These are phyloP conservation scores for Didymosphaeria variabile DNA, from an alignment of 2,329 filamentous ascomycete genomes.

Conservation along the genomic window DNA sequence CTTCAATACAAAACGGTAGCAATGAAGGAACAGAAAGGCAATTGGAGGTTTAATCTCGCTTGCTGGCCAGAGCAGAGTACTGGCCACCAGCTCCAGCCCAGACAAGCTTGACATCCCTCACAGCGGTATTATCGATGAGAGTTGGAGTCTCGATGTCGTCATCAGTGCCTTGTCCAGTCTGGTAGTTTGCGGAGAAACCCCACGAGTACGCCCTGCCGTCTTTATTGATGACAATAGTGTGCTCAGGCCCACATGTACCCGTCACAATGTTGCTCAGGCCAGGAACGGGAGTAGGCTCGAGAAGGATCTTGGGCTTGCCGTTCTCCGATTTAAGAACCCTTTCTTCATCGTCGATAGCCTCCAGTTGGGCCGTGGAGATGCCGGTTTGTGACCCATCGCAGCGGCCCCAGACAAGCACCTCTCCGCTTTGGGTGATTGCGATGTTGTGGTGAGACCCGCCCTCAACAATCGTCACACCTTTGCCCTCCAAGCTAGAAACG, in stretches of 20 bases:
- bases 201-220: conserved; percentile 78
- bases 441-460: conserved; percentile 81
- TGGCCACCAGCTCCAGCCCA: conserved; percentile 90
- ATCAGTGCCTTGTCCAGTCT: conserved; percentile 79
- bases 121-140: conserved; percentile 83
- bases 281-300: conserved; percentile 69
- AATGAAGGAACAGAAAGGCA: conserved; percentile 8
- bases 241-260: conserved; percentile 74
- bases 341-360: conserved; percentile 49
- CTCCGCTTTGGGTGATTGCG: conserved; percentile 61
- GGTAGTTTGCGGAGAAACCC: conserved; percentile 83
- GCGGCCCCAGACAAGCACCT: conserved; percentile 68
- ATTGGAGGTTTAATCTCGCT: conserved; percentile 31
- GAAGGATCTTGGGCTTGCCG: conserved; percentile 59
- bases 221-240: conserved; percentile 74
- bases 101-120: conserved; percentile 76
- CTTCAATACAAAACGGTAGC: conserved; percentile 4
- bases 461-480: conserved; percentile 72
- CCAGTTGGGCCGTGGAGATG: conserved; percentile 45
- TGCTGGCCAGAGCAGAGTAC: conserved; percentile 70
- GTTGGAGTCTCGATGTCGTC: conserved; percentile 83
- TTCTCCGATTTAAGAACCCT: conserved; percentile 21
- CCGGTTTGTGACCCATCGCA: conserved; percentile 66
- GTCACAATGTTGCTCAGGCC: conserved; percentile 64
- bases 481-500: conserved; percentile 70